Evolutionary conservation across 169 alveolate genomes (phyloP).

Genomic region (Plasmodium blacklocki): DNA sequence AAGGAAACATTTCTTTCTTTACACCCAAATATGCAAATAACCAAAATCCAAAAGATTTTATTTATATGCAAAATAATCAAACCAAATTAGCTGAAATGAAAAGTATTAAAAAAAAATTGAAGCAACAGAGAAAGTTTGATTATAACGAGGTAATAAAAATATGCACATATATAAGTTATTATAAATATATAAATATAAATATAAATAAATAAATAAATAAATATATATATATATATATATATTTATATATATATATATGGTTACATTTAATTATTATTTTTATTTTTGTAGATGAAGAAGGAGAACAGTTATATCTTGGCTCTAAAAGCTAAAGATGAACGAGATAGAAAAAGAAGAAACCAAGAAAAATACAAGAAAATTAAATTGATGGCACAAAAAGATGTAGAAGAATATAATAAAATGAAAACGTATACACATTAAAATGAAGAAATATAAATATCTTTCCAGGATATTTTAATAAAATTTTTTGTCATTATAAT

Average conservation of each 20-base stretch:
- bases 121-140: constrained; percentile 66
- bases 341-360: constrained; percentile 51
- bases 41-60: constrained; percentile 51
- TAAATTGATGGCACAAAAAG: constrained; percentile 62
- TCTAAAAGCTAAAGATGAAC: constrained; percentile 59
- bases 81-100: constrained; percentile 59
- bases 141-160: constrained; percentile 48
- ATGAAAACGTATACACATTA: constrained; percentile 74
- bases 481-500: no score
- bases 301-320: constrained; percentile 57
- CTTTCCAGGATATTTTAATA: neutral
- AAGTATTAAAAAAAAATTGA: constrained; percentile 32
- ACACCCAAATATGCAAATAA: constrained; percentile 73
- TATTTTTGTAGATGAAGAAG: constrained; percentile 55
- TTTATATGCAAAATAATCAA: constrained; percentile 50
- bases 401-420: constrained; percentile 65
- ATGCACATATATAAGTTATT: neutral
- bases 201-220: neutral
- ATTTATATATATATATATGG: neutral
- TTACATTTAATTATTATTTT: neutral
- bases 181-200: neutral
- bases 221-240: neutral
- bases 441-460: neutral
- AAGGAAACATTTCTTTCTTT: constrained; percentile 24
- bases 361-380: constrained; percentile 60